Base-by-base conservation (phyloP, 1,284 basidiomycete species). In the Ganoderma lucidum region DNA sequence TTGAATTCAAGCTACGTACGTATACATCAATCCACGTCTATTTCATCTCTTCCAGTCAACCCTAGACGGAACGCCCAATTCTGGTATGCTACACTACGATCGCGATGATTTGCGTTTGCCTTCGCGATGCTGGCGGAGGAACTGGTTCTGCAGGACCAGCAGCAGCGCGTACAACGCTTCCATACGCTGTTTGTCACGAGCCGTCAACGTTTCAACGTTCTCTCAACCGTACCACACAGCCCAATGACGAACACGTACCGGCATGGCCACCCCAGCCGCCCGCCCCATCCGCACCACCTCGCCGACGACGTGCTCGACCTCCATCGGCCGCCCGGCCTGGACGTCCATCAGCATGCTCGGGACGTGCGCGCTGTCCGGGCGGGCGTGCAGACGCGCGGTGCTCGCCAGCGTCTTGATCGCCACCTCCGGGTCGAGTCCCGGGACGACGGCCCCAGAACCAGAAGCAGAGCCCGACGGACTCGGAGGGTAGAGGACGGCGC, bases 291-390 rank as follows among this genome's bases (percentile, higher is more conserved):
- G 78, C 17, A 91, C 86, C 0, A 90, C 84, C 72, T 90, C 87
- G 0, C 90, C 90, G 12, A 91, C 72, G 64, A 92, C 88, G 19
- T 85, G 88, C 75, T 91, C 90, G 0, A 92, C 84, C 78, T 92
- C 90, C 69, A 91, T 86, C 39, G 91, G 89, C 65, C 81, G 81
- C 2, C 83, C 85, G 28, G 79, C 82, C 73, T 86, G 82, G 28
- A 83, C 81, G 76, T 92, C 90, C 12, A 91, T 81, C 37, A 92
- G 79, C 87, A 90, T 91, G 74, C 89, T 90, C 6, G 88, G 84
- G 60, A 83, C 80, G 66, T 90, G 85, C 14, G 69, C 81, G 72
- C 81, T 85, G 9, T 85, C 81, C 2, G 88, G 82, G 39, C 73
- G 74, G 37, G 72, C 74, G 71, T 89, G 83, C 37, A 85, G 51